These are phyloP conservation scores for Cicer chorassanicum DNA, from an alignment of 306 rosid genomes.

Conservation along the genomic window DNA sequence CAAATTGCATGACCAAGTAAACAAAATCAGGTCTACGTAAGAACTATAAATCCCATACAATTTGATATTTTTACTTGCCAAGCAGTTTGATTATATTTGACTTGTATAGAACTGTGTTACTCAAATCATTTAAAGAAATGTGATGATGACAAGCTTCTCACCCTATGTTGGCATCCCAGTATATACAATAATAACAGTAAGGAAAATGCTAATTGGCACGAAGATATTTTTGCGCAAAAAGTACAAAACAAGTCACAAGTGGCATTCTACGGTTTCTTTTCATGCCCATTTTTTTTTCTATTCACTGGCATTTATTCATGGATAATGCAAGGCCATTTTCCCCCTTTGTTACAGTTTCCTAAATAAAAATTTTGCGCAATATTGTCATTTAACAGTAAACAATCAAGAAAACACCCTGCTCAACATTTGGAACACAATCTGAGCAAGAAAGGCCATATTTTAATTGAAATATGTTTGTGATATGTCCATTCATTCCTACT, in stretches of 20 bases:
- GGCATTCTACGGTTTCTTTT: not conserved
- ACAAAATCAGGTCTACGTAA: conserved; percentile 1
- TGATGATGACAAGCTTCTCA: conserved; percentile 31
- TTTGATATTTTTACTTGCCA: not conserved
- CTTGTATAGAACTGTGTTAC: not conserved
- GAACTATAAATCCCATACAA: not conserved
- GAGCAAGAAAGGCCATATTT: conserved; percentile 29
- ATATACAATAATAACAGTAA: not conserved
- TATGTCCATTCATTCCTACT: not conserved
- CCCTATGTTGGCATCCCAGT: conserved; percentile 13
- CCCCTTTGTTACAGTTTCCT: conserved; percentile 1
- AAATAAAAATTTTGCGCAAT: not conserved
- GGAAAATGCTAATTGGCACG: not conserved
- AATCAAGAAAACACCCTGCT: not conserved
- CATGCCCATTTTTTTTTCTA: not conserved
- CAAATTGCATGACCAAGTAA: conserved; percentile 4
- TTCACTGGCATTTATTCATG: not conserved
- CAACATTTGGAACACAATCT: conserved; percentile 23
- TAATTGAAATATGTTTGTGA: conserved; percentile 18
- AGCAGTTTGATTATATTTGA: not conserved
- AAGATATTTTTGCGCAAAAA: not conserved
- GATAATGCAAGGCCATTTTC: not conserved
- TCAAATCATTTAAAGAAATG: conserved; percentile 30
- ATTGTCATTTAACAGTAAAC: not conserved
- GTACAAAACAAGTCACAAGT: not conserved